Evolutionary conservation across 179 eudicot species (phyloP).

Genomic region (Amaranthus tricolor): DNA sequence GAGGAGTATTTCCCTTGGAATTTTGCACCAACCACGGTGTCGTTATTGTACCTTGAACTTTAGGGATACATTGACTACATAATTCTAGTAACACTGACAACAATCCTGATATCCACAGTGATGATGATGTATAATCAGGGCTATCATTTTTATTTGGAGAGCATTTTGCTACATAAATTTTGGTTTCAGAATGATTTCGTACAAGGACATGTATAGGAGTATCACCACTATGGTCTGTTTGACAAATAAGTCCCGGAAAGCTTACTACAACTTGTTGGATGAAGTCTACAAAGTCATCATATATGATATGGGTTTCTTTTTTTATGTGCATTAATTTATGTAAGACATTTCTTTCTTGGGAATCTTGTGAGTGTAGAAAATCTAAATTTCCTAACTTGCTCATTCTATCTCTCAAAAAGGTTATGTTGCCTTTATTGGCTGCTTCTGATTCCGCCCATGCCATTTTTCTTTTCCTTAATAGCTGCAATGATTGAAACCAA

Average conservation of each 20-base stretch:
- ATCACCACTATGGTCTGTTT: slow-evolving; percentile 1
- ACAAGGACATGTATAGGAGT: slow-evolving; percentile 21
- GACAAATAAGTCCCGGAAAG: slow-evolving; percentile 9
- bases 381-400: background rate
- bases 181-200: background rate
- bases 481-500: background rate
- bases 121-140: background rate
- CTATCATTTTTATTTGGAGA: background rate
- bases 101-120: background rate
- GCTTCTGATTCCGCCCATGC: slow-evolving; percentile 15
- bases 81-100: background rate
- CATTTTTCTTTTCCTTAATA: background rate
- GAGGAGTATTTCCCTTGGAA: slow-evolving; percentile 7
- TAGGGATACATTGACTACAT: background rate
- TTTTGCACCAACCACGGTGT: slow-evolving; percentile 14
- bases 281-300: slow-evolving; percentile 8
- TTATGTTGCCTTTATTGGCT: background rate
- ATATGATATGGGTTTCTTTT: background rate
- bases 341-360: slow-evolving; percentile 14
- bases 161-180: background rate
- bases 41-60: background rate
- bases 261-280: slow-evolving; percentile 8
- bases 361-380: slow-evolving; percentile 6
- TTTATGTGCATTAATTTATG: background rate
- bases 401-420: background rate